Conservation (phyloP, 2,329 filamentous ascomycete genomes). For the Paracoccidioides brasiliensis region DNA sequence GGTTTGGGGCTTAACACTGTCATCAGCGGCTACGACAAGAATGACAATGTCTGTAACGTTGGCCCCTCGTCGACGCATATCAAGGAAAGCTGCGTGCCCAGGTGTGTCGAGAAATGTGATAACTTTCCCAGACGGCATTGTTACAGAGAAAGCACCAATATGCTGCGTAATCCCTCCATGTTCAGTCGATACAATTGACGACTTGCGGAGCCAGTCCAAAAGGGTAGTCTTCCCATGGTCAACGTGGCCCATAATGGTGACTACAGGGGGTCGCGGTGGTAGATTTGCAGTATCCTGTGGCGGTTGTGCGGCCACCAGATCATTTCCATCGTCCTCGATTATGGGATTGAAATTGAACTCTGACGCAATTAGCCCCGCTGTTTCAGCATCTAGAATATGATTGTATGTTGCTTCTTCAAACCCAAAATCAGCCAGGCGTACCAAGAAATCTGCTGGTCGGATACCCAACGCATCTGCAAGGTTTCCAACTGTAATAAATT, state of each 20-base stretch:
- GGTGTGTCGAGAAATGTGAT: constrained; percentile 97
- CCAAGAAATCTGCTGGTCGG: constrained; percentile 55
- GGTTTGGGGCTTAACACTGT: constrained; percentile 95
- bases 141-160: constrained; percentile 92
- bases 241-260: constrained; percentile 98
- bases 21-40: constrained; percentile 88
- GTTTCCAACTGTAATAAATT: constrained; percentile 81
- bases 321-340: constrained; percentile 52
- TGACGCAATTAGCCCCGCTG: constrained; percentile 74
- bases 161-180: constrained; percentile 97
- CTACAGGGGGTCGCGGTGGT: constrained; percentile 72
- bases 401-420: constrained; percentile 75
- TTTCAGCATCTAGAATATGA: constrained; percentile 81
- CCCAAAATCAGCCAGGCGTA: constrained; percentile 68
- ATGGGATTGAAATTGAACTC: constrained; percentile 88
- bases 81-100: constrained; percentile 87
- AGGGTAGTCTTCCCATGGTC: constrained; percentile 98
- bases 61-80: constrained; percentile 89
- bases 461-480: constrained; percentile 64
- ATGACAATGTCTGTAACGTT: constrained; percentile 96
- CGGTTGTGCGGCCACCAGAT: constrained; percentile 57
- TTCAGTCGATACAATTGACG: constrained; percentile 78
- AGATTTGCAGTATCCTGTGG: constrained; percentile 55
- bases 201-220: constrained; percentile 83
- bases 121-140: constrained; percentile 68